These are phyloP conservation scores for Pontederia paniculata DNA, from an alignment of 176 grass and related monocot species.

Conservation along the genomic window DNA sequence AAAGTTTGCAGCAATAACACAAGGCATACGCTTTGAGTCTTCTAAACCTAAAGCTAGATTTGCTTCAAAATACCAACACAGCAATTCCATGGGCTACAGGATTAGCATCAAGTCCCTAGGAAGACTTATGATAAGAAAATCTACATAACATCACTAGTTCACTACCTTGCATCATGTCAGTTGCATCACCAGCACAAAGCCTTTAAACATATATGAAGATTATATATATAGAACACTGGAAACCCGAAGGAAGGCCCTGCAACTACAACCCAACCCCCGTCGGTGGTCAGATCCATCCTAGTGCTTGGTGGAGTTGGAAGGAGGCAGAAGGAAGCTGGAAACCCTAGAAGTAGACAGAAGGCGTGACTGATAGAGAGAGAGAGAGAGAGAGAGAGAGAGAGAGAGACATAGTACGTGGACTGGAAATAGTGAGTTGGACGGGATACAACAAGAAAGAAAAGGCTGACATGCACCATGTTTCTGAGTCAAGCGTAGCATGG, in stretches of 20 bases:
- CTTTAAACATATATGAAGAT: too few relatives aligned
- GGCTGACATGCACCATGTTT: conserved; percentile 10
- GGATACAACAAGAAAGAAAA: conserved; percentile 1
- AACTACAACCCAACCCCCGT: background rate
- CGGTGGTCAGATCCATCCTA: background rate
- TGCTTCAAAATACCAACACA: too few relatives aligned
- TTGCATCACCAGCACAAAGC: too few relatives aligned
- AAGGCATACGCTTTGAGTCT: too few relatives aligned
- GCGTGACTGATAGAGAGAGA: background rate
- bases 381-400: background rate
- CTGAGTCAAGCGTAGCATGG: background rate
- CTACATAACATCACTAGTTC: too few relatives aligned
- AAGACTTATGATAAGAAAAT: too few relatives aligned
- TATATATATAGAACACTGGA: background rate
- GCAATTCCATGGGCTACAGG: too few relatives aligned
- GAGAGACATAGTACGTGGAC: background rate
- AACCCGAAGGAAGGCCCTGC: background rate
- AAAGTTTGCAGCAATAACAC: too few relatives aligned
- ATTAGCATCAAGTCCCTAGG: too few relatives aligned
- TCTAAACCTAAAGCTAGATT: too few relatives aligned
- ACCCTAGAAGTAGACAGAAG: conserved; percentile 5
- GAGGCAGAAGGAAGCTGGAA: background rate
- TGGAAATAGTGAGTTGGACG: background rate
- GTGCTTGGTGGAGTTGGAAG: background rate
- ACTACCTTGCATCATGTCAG: too few relatives aligned